These are phyloP conservation scores for Mucor indicus DNA, from an alignment of 371 early-diverging fungal species.

Conservation along the genomic window DNA sequence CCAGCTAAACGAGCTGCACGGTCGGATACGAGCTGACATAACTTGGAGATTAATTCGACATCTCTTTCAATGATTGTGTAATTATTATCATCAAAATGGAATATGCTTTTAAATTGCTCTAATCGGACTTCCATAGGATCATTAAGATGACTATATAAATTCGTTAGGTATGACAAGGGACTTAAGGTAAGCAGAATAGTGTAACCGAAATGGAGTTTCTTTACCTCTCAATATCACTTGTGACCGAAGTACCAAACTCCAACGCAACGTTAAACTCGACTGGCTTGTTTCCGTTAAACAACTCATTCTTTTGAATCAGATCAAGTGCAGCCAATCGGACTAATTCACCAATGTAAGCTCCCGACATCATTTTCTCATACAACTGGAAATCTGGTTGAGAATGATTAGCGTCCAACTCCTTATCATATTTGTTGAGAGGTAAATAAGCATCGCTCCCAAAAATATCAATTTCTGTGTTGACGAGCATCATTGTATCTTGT, in stretches of 20 bases:
- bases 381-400: conserved; percentile 58
- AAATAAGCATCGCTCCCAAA: conserved; percentile 62
- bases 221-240: conserved; percentile 51
- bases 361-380: conserved; percentile 81
- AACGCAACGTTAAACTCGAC: conserved; percentile 69
- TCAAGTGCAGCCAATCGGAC: conserved; percentile 64
- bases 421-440: conserved; percentile 67
- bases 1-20: conserved; percentile 86
- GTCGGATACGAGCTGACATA: conserved; percentile 78
- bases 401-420: conserved; percentile 54
- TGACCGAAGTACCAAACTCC: conserved; percentile 82
- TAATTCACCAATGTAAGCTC: conserved; percentile 80
- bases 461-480: conserved; percentile 69
- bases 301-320: conserved; percentile 44
- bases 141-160: conserved; percentile 9
- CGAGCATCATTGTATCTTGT: conserved; percentile 54
- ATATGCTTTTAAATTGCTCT: conserved; percentile 11
- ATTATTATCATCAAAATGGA: conserved; percentile 11
- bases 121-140: conserved; percentile 4
- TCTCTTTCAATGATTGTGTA: conserved; percentile 10
- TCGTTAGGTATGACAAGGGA: too few species aligned
- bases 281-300: conserved; percentile 58
- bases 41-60: conserved; percentile 28
- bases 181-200: too few species aligned
- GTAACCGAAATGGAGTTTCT: too few species aligned